Base-by-base conservation (phyloP, 106 monocot genomes). In the Acorus calamus region DNA sequence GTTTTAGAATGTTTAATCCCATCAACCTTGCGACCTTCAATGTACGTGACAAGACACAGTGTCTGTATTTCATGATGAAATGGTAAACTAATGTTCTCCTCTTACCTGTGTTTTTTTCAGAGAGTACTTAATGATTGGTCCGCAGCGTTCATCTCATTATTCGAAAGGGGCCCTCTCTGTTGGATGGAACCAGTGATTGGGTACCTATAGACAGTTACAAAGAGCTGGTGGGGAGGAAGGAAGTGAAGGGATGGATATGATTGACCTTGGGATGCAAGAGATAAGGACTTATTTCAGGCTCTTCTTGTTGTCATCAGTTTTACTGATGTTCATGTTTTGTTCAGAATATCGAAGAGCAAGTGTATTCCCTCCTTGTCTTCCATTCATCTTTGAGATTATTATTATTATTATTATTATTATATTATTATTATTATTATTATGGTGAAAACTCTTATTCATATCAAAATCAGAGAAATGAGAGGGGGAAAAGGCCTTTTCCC, bases 1-100 rank as follows among this genome's bases (percentile, higher is more conserved):
- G 96, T 64, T 91, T 98, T 62, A 84, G 77, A 58, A 98, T 98
- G 96, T 98, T 98, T 76, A 91, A 98, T 79, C 96, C 96, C 7
- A 54, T 79, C 6, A 88, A 98, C 71, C 52, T 69, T 11, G 55
- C 45, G n/a, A 75, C 73, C 14, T 98, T 85, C 74, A 69, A 81
- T 50, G 96, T 98, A 85, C 7, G 79, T 43, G 62, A 51, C 28
- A 28, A 28, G 28, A 28, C 28, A 28, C 28, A 28, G 3, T 42
- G 41, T 7, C 46, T 45, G 4, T 60, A 42, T 4, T 43, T 3
- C 14, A 44, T 11, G 44, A 13, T 13, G 14, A 0, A 9, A 6
- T 44, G 6, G 10, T 41, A 14, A 14, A 60, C 12, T 50, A 6
- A 3, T 51, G 50, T 42, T 67, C 12, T 4, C 9, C 44, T 50